Conservation (phyloP, 768 basidiomycete genomes). For the Mycena indigotica region DNA sequence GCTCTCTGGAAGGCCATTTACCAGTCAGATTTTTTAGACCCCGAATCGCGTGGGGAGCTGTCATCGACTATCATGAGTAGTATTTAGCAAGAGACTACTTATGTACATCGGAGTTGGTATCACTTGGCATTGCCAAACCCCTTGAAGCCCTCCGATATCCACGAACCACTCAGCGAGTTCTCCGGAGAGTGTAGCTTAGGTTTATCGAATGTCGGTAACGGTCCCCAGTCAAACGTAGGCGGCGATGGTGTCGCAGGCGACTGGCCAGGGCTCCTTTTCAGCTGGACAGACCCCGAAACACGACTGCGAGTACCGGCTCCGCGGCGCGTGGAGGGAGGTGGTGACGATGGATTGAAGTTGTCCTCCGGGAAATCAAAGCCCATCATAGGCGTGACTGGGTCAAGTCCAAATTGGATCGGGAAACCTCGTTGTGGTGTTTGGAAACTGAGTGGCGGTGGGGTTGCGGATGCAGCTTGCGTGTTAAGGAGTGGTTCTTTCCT, state of each 20-base stretch:
- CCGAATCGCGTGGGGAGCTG: no score
- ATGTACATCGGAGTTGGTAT: no score
- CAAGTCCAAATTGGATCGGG: background rate
- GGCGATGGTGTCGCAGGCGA: slow-evolving; percentile 31
- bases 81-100: no score
- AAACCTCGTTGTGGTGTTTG: slow-evolving; percentile 35
- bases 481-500: slow-evolving; percentile 72
- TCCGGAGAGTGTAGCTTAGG: slow-evolving; percentile 25
- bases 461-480: slow-evolving; percentile 45
- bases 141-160: slow-evolving; percentile 18
- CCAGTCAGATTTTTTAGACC: no score
- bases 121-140: slow-evolving; percentile 7
- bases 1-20: no score
- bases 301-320: slow-evolving; percentile 41
- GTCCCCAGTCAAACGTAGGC: slow-evolving; percentile 62
- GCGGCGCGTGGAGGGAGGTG: slow-evolving; percentile 37
- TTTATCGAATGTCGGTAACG: slow-evolving; percentile 49
- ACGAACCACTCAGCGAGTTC: slow-evolving; percentile 16
- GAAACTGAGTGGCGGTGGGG: slow-evolving; percentile 39
- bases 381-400: slow-evolving; percentile 14
- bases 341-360: slow-evolving; percentile 41
- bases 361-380: slow-evolving; percentile 41
- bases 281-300: slow-evolving; percentile 34
- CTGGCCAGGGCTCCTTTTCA: slow-evolving; percentile 38
- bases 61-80: no score